Conservation (phyloP, 805 yeast species). For the Saccharomycopsis fodiens region DNA sequence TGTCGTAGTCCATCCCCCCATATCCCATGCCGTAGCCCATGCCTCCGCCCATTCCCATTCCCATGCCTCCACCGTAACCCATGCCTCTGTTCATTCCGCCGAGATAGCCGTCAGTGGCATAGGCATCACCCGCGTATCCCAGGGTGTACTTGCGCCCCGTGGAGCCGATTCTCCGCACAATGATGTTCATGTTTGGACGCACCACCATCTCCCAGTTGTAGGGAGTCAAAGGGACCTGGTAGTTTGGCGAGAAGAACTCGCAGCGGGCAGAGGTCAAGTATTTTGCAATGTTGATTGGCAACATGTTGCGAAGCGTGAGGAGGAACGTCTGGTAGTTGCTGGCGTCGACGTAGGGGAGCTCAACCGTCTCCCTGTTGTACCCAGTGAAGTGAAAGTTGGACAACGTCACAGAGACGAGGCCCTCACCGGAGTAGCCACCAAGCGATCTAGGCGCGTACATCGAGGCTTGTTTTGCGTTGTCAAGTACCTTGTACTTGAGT, state of each 20-base stretch:
- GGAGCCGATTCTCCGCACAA: constrained; percentile 1
- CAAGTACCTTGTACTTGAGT: not conserved
- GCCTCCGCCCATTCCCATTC: not conserved
- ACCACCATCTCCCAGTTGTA: constrained; percentile 1
- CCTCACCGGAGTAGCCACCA: not conserved
- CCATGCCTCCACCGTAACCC: not conserved
- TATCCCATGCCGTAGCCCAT: not conserved
- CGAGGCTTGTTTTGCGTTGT: no score
- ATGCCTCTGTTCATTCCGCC: not conserved
- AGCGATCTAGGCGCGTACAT: not conserved
- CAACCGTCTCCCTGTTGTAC: not conserved
- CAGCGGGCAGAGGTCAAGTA: not conserved
- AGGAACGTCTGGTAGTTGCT: constrained; percentile 1
- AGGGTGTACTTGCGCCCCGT: not conserved
- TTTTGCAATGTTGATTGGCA: constrained; percentile 1
- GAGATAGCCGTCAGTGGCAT: not conserved
- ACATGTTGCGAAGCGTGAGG: not conserved
- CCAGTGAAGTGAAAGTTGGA: constrained; percentile 1
- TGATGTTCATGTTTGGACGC: constrained; percentile 1
- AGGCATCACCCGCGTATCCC: not conserved
- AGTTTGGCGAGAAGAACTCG: not conserved
- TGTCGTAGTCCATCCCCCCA: not conserved
- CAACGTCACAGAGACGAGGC: constrained; percentile 6
- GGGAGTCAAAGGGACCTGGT: not conserved
- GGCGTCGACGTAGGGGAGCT: not conserved